Evolutionary conservation across 768 basidiomycete species (phyloP).

Genomic region (Brasilioporus rufonigricans): DNA sequence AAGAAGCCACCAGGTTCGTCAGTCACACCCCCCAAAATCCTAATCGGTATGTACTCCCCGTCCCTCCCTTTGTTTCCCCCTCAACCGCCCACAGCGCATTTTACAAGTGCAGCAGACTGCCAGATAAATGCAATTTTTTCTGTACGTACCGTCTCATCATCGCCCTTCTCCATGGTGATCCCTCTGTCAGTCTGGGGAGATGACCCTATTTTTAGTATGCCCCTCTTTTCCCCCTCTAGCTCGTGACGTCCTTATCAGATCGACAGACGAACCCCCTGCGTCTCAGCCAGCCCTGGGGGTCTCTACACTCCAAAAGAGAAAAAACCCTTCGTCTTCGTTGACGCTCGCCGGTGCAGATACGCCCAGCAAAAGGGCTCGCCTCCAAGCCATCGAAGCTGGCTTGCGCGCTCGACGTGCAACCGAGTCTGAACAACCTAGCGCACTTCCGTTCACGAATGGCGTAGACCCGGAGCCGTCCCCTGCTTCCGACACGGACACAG

Average conservation of each 20-base stretch:
- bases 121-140: conserved; percentile 31
- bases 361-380: not conserved
- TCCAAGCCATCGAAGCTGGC: conserved; percentile 13
- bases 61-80: not conserved
- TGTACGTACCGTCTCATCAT: conserved; percentile 25
- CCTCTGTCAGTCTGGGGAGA: conserved; percentile 33
- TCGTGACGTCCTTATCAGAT: not conserved
- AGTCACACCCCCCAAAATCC: conserved; percentile 34
- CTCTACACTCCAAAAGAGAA: conserved; percentile 11
- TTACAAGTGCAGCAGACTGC: conserved; percentile 35
- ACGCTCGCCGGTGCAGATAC: not conserved
- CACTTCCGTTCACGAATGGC: conserved; percentile 19
- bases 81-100: conserved; percentile 27
- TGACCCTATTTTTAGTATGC: conserved; percentile 19
- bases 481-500: not conserved
- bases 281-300: not conserved
- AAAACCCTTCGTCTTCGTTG: not conserved
- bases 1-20: conserved; percentile 19
- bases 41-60: conserved; percentile 31
- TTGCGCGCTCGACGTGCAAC: conserved; percentile 1
- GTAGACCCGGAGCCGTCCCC: not conserved
- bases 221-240: not conserved
- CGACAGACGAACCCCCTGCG: not conserved
- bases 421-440: not conserved
- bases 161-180: not conserved